Base-by-base conservation (phyloP, 2,329 filamentous ascomycete species). In the Trichoderma oligosporum region DNA sequence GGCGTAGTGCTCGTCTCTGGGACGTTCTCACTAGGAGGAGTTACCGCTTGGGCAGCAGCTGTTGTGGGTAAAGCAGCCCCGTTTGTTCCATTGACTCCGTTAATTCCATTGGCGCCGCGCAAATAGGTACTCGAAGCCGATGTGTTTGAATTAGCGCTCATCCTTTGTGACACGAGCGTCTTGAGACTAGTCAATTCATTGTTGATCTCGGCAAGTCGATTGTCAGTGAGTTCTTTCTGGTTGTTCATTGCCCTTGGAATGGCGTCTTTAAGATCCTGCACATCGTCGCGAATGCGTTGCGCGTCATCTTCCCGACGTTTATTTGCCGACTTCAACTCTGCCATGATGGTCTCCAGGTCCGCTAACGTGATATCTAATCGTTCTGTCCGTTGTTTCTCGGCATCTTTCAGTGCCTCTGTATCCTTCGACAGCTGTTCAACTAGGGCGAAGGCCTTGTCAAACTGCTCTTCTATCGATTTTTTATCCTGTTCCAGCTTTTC, bases 401-500 rank as follows among this genome's bases (percentile, higher is more conserved):
- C 87, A 4, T 84, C 81, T 75, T 99, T 99, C 60, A 99, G 82
- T 7, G 85, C 82, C 53, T 91, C 85, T 0, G 94, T 99, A 71
- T 99, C 95, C 65, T 90, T 89, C 35, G 89, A 84, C 1, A 99
- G 82, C 69, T 97, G 94, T 60, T 99, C 94, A 9, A 99, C 86
- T 12, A 97, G 82, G 16, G 87, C 80, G 70, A 99, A 99, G 2
- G 93, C 91, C 66, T 89, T 89, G 65, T 94, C 89, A 72, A 99
- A 99, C 59, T 93, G 88, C 62, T 92, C 91, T 70, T 97, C 92
- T 58, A 99, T 92, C 36, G 85, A 84, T 61, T 90, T 85, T 74
- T 99, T 99, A 72, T 99, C 94, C 70, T 95, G 88, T 68, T 97
- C 91, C 8, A 99, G 79, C 68, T 96, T 91, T 57, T 95, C 91